Base-by-base conservation (phyloP, 179 eudicot genomes). In the Silene noctiflora region DNA sequence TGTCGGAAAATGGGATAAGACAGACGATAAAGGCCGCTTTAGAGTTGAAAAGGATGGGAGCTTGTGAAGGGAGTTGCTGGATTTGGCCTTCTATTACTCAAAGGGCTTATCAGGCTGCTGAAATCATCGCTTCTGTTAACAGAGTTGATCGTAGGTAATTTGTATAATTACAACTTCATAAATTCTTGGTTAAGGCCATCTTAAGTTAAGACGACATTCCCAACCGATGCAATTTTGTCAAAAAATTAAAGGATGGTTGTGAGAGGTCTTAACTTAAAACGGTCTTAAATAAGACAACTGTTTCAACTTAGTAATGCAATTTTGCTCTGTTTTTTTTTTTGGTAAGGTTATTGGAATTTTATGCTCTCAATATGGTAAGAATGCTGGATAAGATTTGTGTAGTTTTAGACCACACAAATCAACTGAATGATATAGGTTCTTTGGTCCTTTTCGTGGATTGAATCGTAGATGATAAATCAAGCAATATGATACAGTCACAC, bases 1-100 rank as follows among this genome's bases (percentile, higher is more conserved):
- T 95, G 69, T 95, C 98, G 44, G 89, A 85, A 74, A 82, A 35
- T 48, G 99, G 99, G 63, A 91, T 86, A 84, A 85, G 83, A 61
- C 97, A 93, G 84, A 84, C 91, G 1, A 83, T 90, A 17, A 89
- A 71, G 72, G 92, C 98, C 2, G 98, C 97, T 60, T 75, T 93
- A 61, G 87, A 78, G 17, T 73, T 95, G 79, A 86, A 83, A 85
- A 76, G 78, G 64, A 80, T 91, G 89, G 90, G 85, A 67, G 97
- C 97, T 68, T 95, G 99, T 84, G 95, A 89, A 16, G 84, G 82
- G 16, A 93, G 84, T 78, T 95, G 96, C 60, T 95, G 98, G 99
- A 90, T 95, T 79, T 95, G 99, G 99, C 98, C 99, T 90, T 91
- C 97, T 8, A 95, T 95, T 51, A 93, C 99, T 61, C 99, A 95